Conservation (phyloP, 495 filamentous ascomycete species). For the Hypoxylon subgilvum region DNA sequence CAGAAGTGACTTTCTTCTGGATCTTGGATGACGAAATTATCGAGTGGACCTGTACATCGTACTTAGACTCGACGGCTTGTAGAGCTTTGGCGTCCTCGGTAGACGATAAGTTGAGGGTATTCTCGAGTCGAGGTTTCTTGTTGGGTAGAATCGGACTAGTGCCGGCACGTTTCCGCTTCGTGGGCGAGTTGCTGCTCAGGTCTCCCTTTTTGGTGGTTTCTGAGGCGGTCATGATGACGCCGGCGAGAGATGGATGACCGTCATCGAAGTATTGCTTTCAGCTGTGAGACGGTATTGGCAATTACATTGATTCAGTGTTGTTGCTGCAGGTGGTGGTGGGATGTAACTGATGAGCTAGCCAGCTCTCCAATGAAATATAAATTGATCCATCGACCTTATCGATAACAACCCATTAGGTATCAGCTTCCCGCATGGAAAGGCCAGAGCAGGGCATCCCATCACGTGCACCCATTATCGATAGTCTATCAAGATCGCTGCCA, state of each 20-base stretch:
- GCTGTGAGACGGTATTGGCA: neutral
- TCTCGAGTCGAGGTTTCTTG: slow-evolving; percentile 33
- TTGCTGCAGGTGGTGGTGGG: no score
- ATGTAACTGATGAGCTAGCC: no score
- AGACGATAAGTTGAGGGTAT: slow-evolving; percentile 28
- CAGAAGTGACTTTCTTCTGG: slow-evolving; percentile 55
- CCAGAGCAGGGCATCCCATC: no score
- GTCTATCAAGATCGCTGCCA: no score
- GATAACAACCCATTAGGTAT: no score
- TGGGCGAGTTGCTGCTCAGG: neutral
- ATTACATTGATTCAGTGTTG: slow-evolving; percentile 1
- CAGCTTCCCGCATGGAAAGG: no score
- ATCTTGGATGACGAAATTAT: slow-evolving; percentile 65
- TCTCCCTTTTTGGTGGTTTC: slow-evolving; percentile 5
- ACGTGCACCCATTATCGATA: no score
- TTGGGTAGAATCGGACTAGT: slow-evolving; percentile 22
- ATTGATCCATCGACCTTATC: slow-evolving; percentile 12
- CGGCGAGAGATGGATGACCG: neutral
- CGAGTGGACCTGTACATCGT: slow-evolving; percentile 50
- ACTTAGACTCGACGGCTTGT: slow-evolving; percentile 35
- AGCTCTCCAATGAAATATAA: neutral
- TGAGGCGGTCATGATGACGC: slow-evolving; percentile 24
- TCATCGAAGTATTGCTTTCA: slow-evolving; percentile 9
- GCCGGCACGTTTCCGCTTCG: slow-evolving; percentile 40
- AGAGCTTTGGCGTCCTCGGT: slow-evolving; percentile 31